phyloP scores from a whole-genome alignment of 345 rosid genomes.

The Cochlearia excelsa region DNA sequence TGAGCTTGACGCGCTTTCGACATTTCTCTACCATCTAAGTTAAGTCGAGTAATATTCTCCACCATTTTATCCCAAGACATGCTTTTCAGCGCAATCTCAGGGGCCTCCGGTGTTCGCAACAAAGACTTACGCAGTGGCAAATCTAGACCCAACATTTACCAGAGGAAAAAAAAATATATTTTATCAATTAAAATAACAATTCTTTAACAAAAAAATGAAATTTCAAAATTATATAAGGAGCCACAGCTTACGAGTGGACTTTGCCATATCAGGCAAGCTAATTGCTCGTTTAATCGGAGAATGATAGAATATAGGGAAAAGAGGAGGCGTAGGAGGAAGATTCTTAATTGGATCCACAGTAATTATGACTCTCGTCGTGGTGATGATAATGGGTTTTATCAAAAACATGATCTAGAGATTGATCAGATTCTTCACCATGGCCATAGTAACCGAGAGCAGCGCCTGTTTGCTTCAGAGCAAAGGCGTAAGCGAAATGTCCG shows the following conservation, averaged over 20 bases:
- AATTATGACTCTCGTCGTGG: constrained; percentile 6
- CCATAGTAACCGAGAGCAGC: constrained; percentile 90
- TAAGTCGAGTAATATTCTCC: constrained; percentile 58
- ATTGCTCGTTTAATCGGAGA: constrained; percentile 66
- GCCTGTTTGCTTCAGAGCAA: constrained; percentile 75
- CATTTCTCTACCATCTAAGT: constrained; percentile 36
- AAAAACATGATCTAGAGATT: constrained; percentile 22
- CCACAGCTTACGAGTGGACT: too few relatives aligned
- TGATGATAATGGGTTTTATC: constrained; percentile 7
- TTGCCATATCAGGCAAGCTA: constrained; percentile 53
- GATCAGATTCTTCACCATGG: constrained; percentile 62
- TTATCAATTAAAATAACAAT: too few relatives aligned
- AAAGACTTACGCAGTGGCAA: background rate
- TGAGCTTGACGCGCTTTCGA: constrained; percentile 1
- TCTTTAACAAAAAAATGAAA: constrained; percentile 1
- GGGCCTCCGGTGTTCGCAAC: constrained; percentile 31
- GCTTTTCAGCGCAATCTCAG: constrained; percentile 36
- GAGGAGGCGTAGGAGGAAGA: constrained; percentile 80
- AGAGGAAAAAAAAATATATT: too few relatives aligned
- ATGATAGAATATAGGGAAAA: constrained; percentile 70
- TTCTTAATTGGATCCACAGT: constrained; percentile 45
- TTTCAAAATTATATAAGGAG: too few relatives aligned
- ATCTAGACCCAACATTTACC: too few relatives aligned
- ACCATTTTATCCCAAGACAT: constrained; percentile 63
- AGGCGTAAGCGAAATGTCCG: constrained; percentile 68